Evolutionary conservation across 352 stramenopile species (phyloP), one percentile per base, ranked within the genome.

Genomic region (Globisporangium carolinianum): DNA sequence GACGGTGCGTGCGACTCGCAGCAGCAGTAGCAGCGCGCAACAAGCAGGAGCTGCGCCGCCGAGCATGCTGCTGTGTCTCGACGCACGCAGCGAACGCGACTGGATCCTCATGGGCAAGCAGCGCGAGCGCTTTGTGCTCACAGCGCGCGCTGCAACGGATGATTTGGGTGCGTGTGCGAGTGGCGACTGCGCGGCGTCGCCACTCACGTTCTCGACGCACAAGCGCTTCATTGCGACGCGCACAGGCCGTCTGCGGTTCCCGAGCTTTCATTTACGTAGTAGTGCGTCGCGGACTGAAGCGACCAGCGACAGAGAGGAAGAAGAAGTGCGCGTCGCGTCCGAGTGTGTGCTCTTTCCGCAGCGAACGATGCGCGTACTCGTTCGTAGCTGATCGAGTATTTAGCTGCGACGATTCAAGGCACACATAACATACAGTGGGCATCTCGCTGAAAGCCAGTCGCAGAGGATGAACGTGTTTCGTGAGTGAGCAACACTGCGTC

Each of bases 41-140:
- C 39, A 12, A n/a, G 43, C 61, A 6, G 36, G 37, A 49, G 55
- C 45, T 11, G 39, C 45, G 4, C 12, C 35, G 43, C 43, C 9
- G 43, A 15, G 46, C 7, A 53, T 80, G 50, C 57, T 76, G 47
- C 61, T 91, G 39, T 86, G 72, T 51, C 57, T 91, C n/a, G 67
- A 79, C 48, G 65, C 74, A 32, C 56, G 51, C 45, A 85, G 72
- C 42, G 75, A 81, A 18, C 49, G 56, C n/a, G 81, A 91, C 61
- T 91, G 81, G 81, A 69, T 91, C 45, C 55, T 87, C 11, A 32
- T 91, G 17, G 78, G 81, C 36, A 89, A 86, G 56, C 74, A 83
- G 53, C 63, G 68, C 24, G 78, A 89, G 63, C 63, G 61, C 24
- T 73, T 88, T 45, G 51, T 14, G 9, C 67, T 88, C 32, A 11